Conservation (phyloP, 257 asterid species). For the Cordia subcordata region DNA sequence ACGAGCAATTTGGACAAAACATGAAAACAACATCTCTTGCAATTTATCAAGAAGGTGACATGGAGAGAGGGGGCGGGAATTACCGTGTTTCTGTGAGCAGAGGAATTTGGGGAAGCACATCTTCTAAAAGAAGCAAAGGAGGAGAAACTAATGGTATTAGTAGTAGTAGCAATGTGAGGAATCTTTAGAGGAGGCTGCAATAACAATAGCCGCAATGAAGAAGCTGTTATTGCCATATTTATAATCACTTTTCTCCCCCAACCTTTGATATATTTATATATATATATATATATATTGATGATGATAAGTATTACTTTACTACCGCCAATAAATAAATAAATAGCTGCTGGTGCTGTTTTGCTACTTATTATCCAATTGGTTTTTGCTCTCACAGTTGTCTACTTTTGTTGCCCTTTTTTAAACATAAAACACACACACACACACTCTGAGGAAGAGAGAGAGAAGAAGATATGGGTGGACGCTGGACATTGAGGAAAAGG, state of each 20-base stretch:
- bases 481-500: not conserved
- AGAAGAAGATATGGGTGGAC: slow-evolving; percentile 2
- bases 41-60: too few relatives aligned
- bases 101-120: not conserved
- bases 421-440: not conserved
- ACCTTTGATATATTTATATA: too few relatives aligned
- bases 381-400: not conserved
- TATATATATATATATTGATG: too few relatives aligned
- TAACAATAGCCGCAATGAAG: slow-evolving; percentile 4
- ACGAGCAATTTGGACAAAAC: too few relatives aligned
- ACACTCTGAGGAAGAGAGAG: not conserved
- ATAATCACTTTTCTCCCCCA: not conserved
- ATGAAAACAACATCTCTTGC: too few relatives aligned
- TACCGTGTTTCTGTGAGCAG: not conserved
- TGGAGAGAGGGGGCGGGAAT: not conserved
- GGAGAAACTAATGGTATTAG: not conserved
- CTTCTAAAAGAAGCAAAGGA: not conserved
- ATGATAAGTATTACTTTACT: not conserved
- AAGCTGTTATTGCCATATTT: not conserved
- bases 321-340: not conserved
- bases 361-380: not conserved
- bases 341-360: not conserved
- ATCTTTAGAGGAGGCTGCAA: slow-evolving; percentile 1
- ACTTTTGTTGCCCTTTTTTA: not conserved
- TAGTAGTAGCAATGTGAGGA: not conserved